Percentiles rank a stretch among this genome's conserved stretches.
phyloP scores from a whole-genome alignment of 73 alveolate species.

The Urostyla sp. region DNA sequence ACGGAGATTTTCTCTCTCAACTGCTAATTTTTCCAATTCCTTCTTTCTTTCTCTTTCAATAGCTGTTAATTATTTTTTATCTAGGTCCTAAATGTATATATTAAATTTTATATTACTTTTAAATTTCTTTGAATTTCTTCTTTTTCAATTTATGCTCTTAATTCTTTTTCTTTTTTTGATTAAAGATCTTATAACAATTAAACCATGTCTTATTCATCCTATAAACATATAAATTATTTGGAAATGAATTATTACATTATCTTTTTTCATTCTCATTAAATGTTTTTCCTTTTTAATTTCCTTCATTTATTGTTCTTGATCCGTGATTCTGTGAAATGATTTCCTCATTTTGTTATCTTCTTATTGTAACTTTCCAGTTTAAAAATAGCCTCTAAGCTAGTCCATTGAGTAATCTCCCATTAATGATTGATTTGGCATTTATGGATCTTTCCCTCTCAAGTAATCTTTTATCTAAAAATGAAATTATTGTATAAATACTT shows the following conservation, averaged over 20 bases:
- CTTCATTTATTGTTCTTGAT: constrained; percentile 70
- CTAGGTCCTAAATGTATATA: constrained; percentile 61
- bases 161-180: constrained; percentile 79
- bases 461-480: constrained; percentile 32
- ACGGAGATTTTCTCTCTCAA: constrained; percentile 82
- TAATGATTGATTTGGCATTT: not conserved
- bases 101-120: constrained; percentile 40
- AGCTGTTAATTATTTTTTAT: constrained; percentile 74
- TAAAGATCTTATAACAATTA: constrained; percentile 82
- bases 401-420: constrained; percentile 38
- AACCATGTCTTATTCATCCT: constrained; percentile 74
- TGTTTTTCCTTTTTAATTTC: constrained; percentile 75
- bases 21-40: constrained; percentile 78
- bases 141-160: constrained; percentile 83
- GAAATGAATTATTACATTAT: no score
- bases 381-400: constrained; percentile 37
- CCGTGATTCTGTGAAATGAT: constrained; percentile 65
- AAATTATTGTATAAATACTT: not conserved
- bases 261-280: constrained; percentile 73
- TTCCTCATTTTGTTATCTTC: constrained; percentile 22
- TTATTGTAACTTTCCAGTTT: constrained; percentile 18
- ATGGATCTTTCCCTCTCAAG: constrained; percentile 47
- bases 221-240: no score
- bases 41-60: constrained; percentile 80
- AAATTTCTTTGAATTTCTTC: constrained; percentile 81